Evolutionary conservation across 306 rosid genomes (phyloP), one percentile per base, ranked within the genome.

Genomic region (Cucurbita moschata): DNA sequence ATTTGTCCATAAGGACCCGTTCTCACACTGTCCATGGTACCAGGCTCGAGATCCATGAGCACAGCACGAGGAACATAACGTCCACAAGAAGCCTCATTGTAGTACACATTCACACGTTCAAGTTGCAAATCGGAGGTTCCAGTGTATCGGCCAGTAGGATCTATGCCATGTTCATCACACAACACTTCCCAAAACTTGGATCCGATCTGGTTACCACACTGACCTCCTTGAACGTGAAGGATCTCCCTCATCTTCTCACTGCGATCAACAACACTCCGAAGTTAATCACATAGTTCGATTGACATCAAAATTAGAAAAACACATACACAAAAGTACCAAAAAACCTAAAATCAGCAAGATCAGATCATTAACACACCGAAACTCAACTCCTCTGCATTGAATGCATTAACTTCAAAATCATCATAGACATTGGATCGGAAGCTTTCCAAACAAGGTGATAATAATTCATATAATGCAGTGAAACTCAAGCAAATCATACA

Each of bases 181-280:
- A 59, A 59, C n/a, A 59, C 65, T 59, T 59, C 65, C 65, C 65
- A 59, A 30, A 59, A 60, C 66, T 60, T 60, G 21, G 66, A 60
- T 60, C 66, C 66, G 66, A 60, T 60, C 66, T 60, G 66, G 66
- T 60, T 60, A 60, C 66, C 66, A 60, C 66, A 60, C 44, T 60
- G 66, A 60, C 66, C 66, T 35, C 66, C 66, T 35, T 60, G 66
- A 13, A 60, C 66, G 43, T 60, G 66, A 14, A 60, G 66, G 7
- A 60, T 60, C 6, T 60, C 66, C 66, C 66, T 60, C 66, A 60
- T 60, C 66, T 60, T 60, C 21, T 35, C 43, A 2, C 66, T 60
- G 44, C 43, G 6, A 42, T 13, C 19, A 60, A 35, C 5, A 60
- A 60, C 44, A 60, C 66, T 60, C 66, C 6, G 66, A 60, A 60